Conservation (phyloP, 352 stramenopile genomes). For the Aphanomyces stellatus region DNA sequence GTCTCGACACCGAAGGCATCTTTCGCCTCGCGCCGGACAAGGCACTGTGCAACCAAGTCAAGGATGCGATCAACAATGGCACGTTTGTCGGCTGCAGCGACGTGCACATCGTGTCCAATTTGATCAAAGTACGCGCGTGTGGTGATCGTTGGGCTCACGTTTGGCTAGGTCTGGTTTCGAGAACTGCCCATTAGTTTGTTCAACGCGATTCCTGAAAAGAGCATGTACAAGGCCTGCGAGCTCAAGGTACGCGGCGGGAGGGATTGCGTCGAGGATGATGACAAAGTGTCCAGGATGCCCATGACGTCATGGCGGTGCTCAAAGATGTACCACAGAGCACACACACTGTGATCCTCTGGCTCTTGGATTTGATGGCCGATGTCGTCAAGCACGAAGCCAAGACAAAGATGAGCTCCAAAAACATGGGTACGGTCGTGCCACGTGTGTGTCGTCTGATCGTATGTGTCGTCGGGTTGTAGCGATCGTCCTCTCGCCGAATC, state of each 20-base stretch:
- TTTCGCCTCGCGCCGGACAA: conserved; percentile 72
- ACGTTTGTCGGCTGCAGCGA: conserved; percentile 48
- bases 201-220: conserved; percentile 50
- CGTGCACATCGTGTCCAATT: conserved; percentile 67
- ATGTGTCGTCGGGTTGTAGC: conserved; percentile 25
- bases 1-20: conserved; percentile 47
- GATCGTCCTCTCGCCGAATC: conserved; percentile 74
- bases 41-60: conserved; percentile 39
- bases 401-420: conserved; percentile 79
- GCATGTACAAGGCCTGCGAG: conserved; percentile 42
- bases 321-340: conserved; percentile 25
- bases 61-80: conserved; percentile 61
- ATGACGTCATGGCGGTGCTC: conserved; percentile 34
- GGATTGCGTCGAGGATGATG: too few species aligned
- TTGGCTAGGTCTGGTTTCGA: conserved; percentile 66
- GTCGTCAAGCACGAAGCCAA: conserved; percentile 40
- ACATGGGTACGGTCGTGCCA: conserved; percentile 37
- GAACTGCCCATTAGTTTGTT: conserved; percentile 68
- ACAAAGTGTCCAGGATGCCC: too few species aligned
- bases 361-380: conserved; percentile 63
- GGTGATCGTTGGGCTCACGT: too few species aligned
- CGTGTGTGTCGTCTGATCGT: neutral
- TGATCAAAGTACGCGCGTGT: conserved; percentile 63
- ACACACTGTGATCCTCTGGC: conserved; percentile 40
- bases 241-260: conserved; percentile 31